Evolutionary conservation across 441 rosid species (phyloP), one percentile per base, ranked within the genome.

Genomic region (Hura crepitans): DNA sequence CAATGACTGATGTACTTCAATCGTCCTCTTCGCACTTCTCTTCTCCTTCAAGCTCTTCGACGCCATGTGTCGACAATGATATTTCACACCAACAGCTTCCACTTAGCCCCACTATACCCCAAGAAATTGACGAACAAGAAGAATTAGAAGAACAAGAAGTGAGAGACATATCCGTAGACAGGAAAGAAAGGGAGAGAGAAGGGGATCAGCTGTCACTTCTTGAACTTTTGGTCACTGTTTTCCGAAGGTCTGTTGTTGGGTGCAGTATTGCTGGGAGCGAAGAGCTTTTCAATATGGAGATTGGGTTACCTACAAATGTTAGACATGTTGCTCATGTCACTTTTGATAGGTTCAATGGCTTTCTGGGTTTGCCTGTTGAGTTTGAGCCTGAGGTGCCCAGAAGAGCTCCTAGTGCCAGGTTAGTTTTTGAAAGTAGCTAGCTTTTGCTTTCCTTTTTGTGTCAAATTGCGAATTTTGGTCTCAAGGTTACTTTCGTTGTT

Each of bases 401-500:
- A 51, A 79, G 89, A 54, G 89, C 90, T 57, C 96, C 96, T 5
- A 91, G 97, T 78, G 95, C 97, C 51, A 91, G 97, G 97, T 87
- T 68, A 15, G 62, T 68, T 62, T 6, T 33, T 50, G 45, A 62
- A 51, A 9, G 14, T 10, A n/a, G 22, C n/a, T n/a, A 7, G 25
- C 30, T 31, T 42, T 68, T 59, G 13, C 6, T 35, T 73, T 47
- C 70, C 27, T 14, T 39, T 63, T 53, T 23, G 20, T 28, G 11
- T 22, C n/a, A 25, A 14, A 30, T 47, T 46, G 51, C 10, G 30
- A 31, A 4, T 65, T 33, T 8, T n/a, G 39, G 2, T 35, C 63
- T 39, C 51, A 9, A 6, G n/a, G 25, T 5, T 4, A 0, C 10
- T n/a, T 15, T 35, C 23, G 5, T 35, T 68, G 57, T 37, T n/a